Evolutionary conservation across 2,329 filamentous ascomycete species (phyloP).

Genomic region (Cyphellophora attinorum): DNA sequence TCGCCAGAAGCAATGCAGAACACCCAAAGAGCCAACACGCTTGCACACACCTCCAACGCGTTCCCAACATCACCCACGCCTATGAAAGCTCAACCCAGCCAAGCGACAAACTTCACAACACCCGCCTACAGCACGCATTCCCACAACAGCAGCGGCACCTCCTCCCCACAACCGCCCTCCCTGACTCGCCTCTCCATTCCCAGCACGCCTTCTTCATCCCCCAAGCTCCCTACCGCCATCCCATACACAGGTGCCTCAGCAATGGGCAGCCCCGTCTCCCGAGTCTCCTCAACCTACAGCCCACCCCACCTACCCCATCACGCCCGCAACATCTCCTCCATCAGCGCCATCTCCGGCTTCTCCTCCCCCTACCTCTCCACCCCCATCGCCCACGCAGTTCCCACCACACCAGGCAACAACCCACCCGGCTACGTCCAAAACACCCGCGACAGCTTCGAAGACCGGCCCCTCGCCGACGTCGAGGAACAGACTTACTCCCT

Average conservation of each 20-base stretch:
- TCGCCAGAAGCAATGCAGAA: background rate
- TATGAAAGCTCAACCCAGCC: slow-evolving; percentile 3
- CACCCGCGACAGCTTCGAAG: slow-evolving; percentile 14
- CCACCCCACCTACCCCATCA: slow-evolving; percentile 1
- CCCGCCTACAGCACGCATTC: slow-evolving; percentile 10
- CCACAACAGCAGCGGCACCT: too few species aligned
- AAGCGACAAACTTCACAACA: slow-evolving; percentile 3
- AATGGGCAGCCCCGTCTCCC: too few species aligned
- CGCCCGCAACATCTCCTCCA: background rate
- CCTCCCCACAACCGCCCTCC: slow-evolving; percentile 1
- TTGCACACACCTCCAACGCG: background rate
- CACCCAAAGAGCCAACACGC: background rate
- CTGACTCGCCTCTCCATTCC: background rate
- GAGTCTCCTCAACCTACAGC: slow-evolving; percentile 4
- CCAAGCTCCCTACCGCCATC: slow-evolving; percentile 7
- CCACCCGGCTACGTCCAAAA: slow-evolving; percentile 24
- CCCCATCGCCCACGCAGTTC: slow-evolving; percentile 3
- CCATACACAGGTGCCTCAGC: too few species aligned
- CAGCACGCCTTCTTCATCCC: slow-evolving; percentile 2
- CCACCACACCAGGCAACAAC: slow-evolving; percentile 17
- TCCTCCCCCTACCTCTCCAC: slow-evolving; percentile 1
- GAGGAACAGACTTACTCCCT: slow-evolving; percentile 2
- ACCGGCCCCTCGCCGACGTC: slow-evolving; percentile 5
- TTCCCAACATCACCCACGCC: slow-evolving; percentile 4
- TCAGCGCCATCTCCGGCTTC: background rate